phyloP scores from a whole-genome alignment of 2,329 filamentous ascomycete species.

The Stemphylium lycopersici region DNA sequence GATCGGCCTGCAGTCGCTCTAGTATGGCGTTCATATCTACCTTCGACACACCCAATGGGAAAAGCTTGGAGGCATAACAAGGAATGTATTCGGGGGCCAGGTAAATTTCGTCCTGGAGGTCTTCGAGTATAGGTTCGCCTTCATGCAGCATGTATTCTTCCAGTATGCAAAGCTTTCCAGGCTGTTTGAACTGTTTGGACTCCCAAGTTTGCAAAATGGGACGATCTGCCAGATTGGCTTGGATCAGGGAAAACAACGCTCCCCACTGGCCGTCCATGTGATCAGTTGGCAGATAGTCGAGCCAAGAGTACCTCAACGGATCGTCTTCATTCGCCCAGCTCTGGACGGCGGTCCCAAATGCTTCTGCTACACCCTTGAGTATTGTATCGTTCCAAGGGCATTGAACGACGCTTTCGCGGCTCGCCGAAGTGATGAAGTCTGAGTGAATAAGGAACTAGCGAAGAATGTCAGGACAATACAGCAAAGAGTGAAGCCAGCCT shows the following conservation, averaged over 20 bases:
- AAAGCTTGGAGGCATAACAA: neutral
- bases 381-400: constrained; percentile 30
- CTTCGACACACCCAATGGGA: constrained; percentile 4
- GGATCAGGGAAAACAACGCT: constrained; percentile 10
- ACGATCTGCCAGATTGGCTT: neutral
- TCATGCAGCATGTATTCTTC: neutral
- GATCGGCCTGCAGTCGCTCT: constrained; percentile 13
- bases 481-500: neutral
- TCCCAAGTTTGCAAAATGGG: constrained; percentile 22
- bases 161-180: constrained; percentile 5
- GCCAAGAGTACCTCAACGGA: constrained; percentile 18
- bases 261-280: constrained; percentile 18
- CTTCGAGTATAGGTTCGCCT: constrained; percentile 16
- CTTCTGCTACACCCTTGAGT: constrained; percentile 12
- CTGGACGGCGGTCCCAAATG: constrained; percentile 15
- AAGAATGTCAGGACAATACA: neutral
- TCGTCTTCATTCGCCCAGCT: constrained; percentile 11
- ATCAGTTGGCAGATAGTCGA: constrained; percentile 21
- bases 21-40: constrained; percentile 4
- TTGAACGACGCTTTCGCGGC: constrained; percentile 26
- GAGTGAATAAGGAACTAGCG: constrained; percentile 35
- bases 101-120: constrained; percentile 20
- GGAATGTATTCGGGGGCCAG: constrained; percentile 19
- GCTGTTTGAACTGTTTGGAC: constrained; percentile 10
- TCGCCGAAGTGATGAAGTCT: constrained; percentile 34